These are phyloP conservation scores for Bothriochloa decipiens DNA, from an alignment of 176 grass and related monocot genomes.

Conservation along the genomic window DNA sequence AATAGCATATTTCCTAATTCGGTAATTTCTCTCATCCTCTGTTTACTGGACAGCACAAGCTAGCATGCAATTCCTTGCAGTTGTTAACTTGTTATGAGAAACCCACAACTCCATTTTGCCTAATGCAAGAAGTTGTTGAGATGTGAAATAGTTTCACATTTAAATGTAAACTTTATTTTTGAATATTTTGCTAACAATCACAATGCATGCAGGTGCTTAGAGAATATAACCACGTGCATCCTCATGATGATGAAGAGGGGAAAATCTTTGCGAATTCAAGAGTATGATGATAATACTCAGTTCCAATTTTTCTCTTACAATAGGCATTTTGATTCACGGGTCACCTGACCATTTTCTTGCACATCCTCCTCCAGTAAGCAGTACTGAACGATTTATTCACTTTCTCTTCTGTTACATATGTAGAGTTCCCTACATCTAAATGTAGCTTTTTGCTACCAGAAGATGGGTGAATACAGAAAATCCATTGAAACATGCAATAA, in stretches of 20 bases:
- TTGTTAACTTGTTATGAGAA: neutral
- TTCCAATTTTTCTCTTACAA: slow-evolving; percentile 6
- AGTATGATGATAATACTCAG: slow-evolving; percentile 49
- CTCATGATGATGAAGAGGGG: slow-evolving; percentile 90
- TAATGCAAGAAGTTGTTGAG: neutral
- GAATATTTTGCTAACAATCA: neutral
- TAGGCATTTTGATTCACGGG: neutral
- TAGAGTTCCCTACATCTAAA: slow-evolving; percentile 92
- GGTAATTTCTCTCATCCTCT: neutral
- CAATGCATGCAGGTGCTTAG: slow-evolving; percentile 67
- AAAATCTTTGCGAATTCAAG: slow-evolving; percentile 98
- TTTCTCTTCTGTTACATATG: slow-evolving; percentile 38
- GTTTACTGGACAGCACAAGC: neutral
- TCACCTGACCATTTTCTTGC: slow-evolving; percentile 20
- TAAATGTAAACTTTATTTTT: slow-evolving; percentile 17
- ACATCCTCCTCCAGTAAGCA: neutral
- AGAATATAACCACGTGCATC: slow-evolving; percentile 98
- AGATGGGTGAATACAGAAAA: slow-evolving; percentile 80
- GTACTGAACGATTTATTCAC: slow-evolving; percentile 30
- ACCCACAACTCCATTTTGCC: neutral
- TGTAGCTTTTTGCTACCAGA: slow-evolving; percentile 95
- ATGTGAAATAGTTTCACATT: slow-evolving; percentile 17
- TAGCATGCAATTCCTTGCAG: neutral
- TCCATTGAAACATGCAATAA: slow-evolving; percentile 96
- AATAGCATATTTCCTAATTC: neutral